These are phyloP conservation scores for Axilococcus clingmanii DNA, from an alignment of 139 green algal genomes.

Conservation along the genomic window DNA sequence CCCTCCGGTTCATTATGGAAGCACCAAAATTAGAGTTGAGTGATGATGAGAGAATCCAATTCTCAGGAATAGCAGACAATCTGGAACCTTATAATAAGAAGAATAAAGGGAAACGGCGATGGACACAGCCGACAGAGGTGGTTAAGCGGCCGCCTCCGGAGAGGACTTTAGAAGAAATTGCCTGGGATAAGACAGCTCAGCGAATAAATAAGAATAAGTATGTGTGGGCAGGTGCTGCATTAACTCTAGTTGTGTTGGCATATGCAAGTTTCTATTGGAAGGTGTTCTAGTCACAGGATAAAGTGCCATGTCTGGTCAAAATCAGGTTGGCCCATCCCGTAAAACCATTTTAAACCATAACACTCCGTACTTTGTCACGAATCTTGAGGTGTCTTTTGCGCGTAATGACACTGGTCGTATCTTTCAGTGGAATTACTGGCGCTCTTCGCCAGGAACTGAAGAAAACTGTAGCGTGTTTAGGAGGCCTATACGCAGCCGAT, in stretches of 20 bases:
- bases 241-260: constrained; percentile 29
- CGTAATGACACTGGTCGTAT: no score
- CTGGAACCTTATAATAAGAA: constrained; percentile 16
- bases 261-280: no score
- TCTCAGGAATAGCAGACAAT: constrained; percentile 55
- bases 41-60: constrained; percentile 60
- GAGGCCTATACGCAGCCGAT: no score
- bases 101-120: not conserved
- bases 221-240: constrained; percentile 30
- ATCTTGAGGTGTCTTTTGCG: no score
- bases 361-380: no score
- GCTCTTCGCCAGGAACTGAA: no score
- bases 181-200: constrained; percentile 48
- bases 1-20: constrained; percentile 74
- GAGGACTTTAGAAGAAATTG: constrained; percentile 53
- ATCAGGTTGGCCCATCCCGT: no score
- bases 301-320: no score
- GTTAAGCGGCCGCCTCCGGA: constrained; percentile 10
- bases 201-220: constrained; percentile 47
- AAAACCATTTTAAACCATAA: no score
- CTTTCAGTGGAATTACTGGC: no score
- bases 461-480: no score
- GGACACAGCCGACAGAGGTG: constrained; percentile 3
- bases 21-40: constrained; percentile 61
- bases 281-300: constrained; percentile 26